Evolutionary conservation across 116 monocot genomes (phyloP), one percentile per base, ranked within the genome.

Genomic region (Dioscorea cayenensis): DNA sequence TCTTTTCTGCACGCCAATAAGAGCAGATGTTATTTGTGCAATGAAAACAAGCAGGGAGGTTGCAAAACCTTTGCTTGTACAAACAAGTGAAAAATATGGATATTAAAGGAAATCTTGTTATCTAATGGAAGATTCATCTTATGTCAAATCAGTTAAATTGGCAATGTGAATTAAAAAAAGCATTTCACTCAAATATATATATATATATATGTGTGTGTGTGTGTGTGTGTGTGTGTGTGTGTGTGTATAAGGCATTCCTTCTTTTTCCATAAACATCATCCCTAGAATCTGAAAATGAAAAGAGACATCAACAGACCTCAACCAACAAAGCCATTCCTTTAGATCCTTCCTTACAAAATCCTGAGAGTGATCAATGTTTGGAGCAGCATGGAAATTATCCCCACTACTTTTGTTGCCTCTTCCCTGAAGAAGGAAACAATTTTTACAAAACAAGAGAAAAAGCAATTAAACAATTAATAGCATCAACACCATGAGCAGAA

Each of bases 351-450:
- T 86, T 51, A 95, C 95, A 80, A 95, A 95, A 25, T 95, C 95
- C 77, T 95, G 92, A 6, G 95, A 95, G 77, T 95, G 95, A 70
- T 95, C 92, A 74, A 96, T 96, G 51, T 96, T 96, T 75, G 96
- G 96, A 66, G 96, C 96, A 66, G 96, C 96, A 86, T 92, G 96
- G 63, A 96, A 96, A 74, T 77, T 81, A 68, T 96, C 96, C 73
- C 96, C 96, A 61, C 90, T 96, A 71, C 96, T 96, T 68, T 92
- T 96, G 69, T 92, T 92, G 67, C 96, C 96, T 67, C 77, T 83
- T 10, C 96, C 95, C 96, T 95, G 76, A 28, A 84, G 21, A 75
- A 49, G 60, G 52, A 43, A 43, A 43, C 6, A 50, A 43, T 32
- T n/a, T 43, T 49, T 14, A 76, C 12, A 52, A 51, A 21, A 51